A percentile compares a stretch with the other conserved stretches of the same genome.
These are phyloP conservation scores for Bacidia rubella DNA, from an alignment of 495 filamentous ascomycete species.

Conservation along the genomic window DNA sequence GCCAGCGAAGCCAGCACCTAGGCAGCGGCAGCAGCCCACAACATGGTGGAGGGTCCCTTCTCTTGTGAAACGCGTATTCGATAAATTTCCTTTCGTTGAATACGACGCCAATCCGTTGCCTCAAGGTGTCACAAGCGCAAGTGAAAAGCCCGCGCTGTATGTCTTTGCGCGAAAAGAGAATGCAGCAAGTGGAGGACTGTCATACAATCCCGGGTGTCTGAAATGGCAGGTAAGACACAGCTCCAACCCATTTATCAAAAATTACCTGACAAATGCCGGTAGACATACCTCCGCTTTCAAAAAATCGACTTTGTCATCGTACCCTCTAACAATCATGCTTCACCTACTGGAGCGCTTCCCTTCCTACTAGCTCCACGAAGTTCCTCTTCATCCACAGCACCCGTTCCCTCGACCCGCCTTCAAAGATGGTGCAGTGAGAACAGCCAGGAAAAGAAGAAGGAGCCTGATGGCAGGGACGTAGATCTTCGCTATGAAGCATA, in stretches of 20 bases:
- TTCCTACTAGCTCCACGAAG: constrained; percentile 57
- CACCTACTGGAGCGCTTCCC: constrained; percentile 72
- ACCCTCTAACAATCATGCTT: constrained; percentile 83
- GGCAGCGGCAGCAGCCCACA: neutral
- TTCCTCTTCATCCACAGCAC: constrained; percentile 16
- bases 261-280: constrained; percentile 3
- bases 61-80: constrained; percentile 69
- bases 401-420: constrained; percentile 50
- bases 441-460: neutral
- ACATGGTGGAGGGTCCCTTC: constrained; percentile 53
- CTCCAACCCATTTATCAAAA: neutral
- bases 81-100: constrained; percentile 61
- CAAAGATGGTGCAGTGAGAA: constrained; percentile 47
- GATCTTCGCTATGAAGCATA: constrained; percentile 61
- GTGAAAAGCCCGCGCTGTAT: constrained; percentile 50
- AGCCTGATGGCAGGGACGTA: neutral
- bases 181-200: constrained; percentile 49
- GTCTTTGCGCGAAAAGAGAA: constrained; percentile 60
- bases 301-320: constrained; percentile 53
- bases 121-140: constrained; percentile 37
- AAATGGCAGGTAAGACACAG: constrained; percentile 70
- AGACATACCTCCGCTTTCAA: constrained; percentile 77
- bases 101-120: constrained; percentile 74
- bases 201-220: constrained; percentile 85
- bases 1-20: neutral